Conservation (phyloP, 768 basidiomycete species). For the Suillus lakei region DNA sequence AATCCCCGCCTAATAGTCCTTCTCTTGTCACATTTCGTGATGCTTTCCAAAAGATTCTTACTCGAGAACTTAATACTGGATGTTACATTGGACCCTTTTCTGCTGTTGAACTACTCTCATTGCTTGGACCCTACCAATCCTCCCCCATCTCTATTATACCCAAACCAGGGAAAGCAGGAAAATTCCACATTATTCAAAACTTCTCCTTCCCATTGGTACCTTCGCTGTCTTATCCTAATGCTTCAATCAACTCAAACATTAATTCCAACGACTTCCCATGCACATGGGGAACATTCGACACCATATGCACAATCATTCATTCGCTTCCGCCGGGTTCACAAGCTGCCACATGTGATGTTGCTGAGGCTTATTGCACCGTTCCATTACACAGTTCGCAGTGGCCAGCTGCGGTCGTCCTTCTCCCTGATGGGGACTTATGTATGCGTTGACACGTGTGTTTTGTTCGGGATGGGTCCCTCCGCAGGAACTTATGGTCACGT, state of each 20-base stretch:
- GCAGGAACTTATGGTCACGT: not conserved
- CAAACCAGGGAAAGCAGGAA: slow-evolving; percentile 37
- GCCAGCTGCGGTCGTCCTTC: slow-evolving; percentile 29
- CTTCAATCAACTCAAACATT: slow-evolving; percentile 41
- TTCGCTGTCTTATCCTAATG: not conserved
- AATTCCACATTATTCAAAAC: slow-evolving; percentile 42
- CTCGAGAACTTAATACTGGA: slow-evolving; percentile 21
- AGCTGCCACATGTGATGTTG: slow-evolving; percentile 34
- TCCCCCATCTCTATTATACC: slow-evolving; percentile 34
- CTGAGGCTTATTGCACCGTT: slow-evolving; percentile 38
- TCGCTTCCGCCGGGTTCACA: slow-evolving; percentile 36
- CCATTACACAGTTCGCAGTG: slow-evolving; percentile 33
- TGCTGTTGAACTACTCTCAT: not conserved
- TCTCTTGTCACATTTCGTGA: slow-evolving; percentile 18
- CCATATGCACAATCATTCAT: slow-evolving; percentile 28
- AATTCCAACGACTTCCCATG: slow-evolving; percentile 40
- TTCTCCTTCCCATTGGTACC: slow-evolving; percentile 34
- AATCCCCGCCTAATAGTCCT: slow-evolving; percentile 39
- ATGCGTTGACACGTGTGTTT: not conserved
- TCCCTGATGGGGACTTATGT: slow-evolving; percentile 18
- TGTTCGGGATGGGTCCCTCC: not conserved
- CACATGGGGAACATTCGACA: slow-evolving; percentile 48
- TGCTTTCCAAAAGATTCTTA: slow-evolving; percentile 14
- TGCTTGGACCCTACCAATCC: slow-evolving; percentile 23
- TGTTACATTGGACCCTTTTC: slow-evolving; percentile 31